Percentiles rank a stretch among this genome's conserved stretches.
These are phyloP conservation scores for Flaveria sonorensis DNA, from an alignment of 129 eudicot species.

Conservation along the genomic window DNA sequence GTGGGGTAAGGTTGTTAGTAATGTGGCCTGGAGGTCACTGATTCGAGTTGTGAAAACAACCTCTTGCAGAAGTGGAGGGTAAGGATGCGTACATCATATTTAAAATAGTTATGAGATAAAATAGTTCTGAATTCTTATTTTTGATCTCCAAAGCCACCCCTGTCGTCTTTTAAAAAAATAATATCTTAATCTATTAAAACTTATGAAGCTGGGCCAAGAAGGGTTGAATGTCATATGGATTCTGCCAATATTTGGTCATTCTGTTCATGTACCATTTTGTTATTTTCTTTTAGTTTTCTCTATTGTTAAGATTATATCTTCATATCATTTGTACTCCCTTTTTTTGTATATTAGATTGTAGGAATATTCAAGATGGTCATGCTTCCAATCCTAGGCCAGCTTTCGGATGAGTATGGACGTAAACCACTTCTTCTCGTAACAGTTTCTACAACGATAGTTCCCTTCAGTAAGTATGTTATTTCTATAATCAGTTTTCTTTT, in stretches of 20 bases:
- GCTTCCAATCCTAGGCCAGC: slow-evolving; percentile 89
- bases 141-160: slow-evolving; percentile 13
- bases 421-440: slow-evolving; percentile 88
- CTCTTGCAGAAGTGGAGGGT: too few relatives aligned
- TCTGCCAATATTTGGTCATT: slow-evolving; percentile 14
- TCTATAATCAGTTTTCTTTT: neutral
- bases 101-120: too few relatives aligned
- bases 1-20: too few relatives aligned
- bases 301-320: neutral
- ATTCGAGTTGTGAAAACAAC: too few relatives aligned
- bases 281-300: neutral
- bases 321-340: neutral
- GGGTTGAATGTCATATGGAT: slow-evolving; percentile 25
- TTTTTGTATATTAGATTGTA: slow-evolving; percentile 52
- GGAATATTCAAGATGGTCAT: slow-evolving; percentile 94
- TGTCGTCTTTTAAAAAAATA: neutral
- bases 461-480: slow-evolving; percentile 58
- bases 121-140: too few relatives aligned
- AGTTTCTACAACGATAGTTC: slow-evolving; percentile 74
- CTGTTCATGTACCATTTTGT: slow-evolving; percentile 14
- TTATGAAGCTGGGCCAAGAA: slow-evolving; percentile 6
- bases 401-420: slow-evolving; percentile 91
- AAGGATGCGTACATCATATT: too few relatives aligned
- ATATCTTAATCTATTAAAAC: neutral
- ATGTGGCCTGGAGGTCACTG: too few relatives aligned